These are phyloP conservation scores for Pachyrhizus erosus DNA, from an alignment of 306 rosid genomes.

Conservation along the genomic window DNA sequence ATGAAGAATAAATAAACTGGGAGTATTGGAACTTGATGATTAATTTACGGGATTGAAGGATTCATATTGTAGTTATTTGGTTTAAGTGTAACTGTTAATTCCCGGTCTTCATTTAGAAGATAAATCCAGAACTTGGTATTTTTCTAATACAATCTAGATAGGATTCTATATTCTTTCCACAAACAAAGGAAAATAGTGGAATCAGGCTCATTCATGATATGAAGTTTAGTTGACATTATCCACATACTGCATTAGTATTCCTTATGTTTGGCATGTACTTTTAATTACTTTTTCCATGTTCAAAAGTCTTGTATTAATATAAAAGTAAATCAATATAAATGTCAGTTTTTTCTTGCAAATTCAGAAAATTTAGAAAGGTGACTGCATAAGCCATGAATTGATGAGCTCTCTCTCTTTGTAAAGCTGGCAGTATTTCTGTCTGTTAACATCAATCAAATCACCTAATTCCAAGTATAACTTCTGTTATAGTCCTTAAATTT, in stretches of 20 bases:
- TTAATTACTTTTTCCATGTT: neutral
- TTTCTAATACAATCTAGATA: neutral
- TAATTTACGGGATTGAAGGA: neutral
- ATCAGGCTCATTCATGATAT: constrained; percentile 5
- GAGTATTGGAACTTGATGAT: neutral
- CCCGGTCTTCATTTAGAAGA: neutral
- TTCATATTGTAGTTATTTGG: neutral
- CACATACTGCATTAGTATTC: neutral
- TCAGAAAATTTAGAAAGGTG: neutral
- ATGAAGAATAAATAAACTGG: neutral
- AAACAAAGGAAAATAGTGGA: constrained; percentile 1
- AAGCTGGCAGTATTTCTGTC: neutral
- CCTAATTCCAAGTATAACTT: neutral
- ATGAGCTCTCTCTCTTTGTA: neutral
- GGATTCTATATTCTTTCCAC: neutral
- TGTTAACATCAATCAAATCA: neutral
- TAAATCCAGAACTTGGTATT: neutral
- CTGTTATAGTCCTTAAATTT: neutral
- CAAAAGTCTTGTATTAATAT: neutral
- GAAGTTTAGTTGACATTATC: neutral
- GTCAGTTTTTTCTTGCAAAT: neutral
- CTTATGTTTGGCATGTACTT: neutral
- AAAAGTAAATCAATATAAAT: neutral
- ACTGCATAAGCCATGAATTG: neutral
- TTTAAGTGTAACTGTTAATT: neutral